A percentile compares a stretch with the other conserved stretches of the same genome.
phyloP scores from a whole-genome alignment of 306 rosid genomes.

The barrel medic (Medicago truncatula) region DNA sequence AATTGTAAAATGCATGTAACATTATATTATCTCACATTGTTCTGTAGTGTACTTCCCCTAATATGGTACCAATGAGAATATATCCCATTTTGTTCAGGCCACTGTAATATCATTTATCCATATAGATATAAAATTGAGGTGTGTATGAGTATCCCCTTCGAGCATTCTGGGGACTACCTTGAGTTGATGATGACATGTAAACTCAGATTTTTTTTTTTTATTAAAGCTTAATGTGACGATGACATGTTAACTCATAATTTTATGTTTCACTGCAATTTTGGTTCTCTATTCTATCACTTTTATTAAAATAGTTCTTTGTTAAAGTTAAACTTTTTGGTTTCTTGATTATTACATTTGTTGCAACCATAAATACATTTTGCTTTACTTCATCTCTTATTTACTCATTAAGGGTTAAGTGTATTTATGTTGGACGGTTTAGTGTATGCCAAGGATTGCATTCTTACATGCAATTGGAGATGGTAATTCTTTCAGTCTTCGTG shows the following conservation, averaged over 20 bases:
- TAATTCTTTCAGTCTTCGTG: not conserved
- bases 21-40: constrained; percentile 44
- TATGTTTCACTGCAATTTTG: too few relatives aligned
- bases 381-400: too few relatives aligned
- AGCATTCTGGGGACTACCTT: too few relatives aligned
- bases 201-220: too few relatives aligned
- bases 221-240: too few relatives aligned
- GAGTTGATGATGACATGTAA: too few relatives aligned
- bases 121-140: constrained; percentile 5
- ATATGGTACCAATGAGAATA: constrained; percentile 47
- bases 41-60: constrained; percentile 34
- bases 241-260: too few relatives aligned
- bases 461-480: not conserved
- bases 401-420: not conserved
- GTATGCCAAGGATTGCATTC: not conserved
- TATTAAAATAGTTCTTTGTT: too few relatives aligned
- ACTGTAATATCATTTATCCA: constrained; percentile 14
- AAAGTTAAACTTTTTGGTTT: too few relatives aligned
- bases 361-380: too few relatives aligned
- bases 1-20: constrained; percentile 38
- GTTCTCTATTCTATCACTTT: too few relatives aligned
- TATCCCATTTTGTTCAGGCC: constrained; percentile 39
- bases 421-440: not conserved
- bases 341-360: too few relatives aligned
- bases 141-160: not conserved